A percentile compares a stretch with the other conserved stretches of the same genome.
Conservation (phyloP, 306 rosid genomes). For the Albizia julibrissin region DNA sequence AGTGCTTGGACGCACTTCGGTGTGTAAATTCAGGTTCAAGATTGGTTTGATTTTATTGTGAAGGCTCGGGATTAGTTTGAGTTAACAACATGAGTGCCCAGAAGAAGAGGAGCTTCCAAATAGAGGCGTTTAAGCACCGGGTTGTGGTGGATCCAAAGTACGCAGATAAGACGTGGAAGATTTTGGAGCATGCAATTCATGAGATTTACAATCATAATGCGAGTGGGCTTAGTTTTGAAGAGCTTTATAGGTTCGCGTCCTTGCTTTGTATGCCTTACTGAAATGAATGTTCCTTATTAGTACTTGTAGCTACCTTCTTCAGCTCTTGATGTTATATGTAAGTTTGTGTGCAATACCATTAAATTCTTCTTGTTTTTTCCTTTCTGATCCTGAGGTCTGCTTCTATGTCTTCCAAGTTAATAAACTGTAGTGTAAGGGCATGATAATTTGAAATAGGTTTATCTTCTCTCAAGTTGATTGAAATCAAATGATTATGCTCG, state of each 20-base stretch:
- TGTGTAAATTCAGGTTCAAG: neutral
- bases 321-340: neutral
- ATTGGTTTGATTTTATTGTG: neutral
- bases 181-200: slow-evolving; percentile 88
- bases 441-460: neutral
- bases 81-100: slow-evolving; percentile 73
- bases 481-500: neutral
- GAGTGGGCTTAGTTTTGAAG: slow-evolving; percentile 95
- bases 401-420: neutral
- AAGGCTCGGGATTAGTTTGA: neutral
- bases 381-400: neutral
- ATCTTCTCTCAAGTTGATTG: neutral
- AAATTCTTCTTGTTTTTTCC: neutral
- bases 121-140: slow-evolving; percentile 90
- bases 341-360: neutral
- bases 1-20: neutral
- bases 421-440: neutral
- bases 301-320: neutral
- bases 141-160: slow-evolving; percentile 95
- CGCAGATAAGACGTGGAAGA: slow-evolving; percentile 90
- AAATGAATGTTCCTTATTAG: neutral
- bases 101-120: slow-evolving; percentile 89
- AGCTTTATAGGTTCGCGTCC: slow-evolving; percentile 78
- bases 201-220: slow-evolving; percentile 97
- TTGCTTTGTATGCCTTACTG: neutral